These are phyloP conservation scores for Populus davidiana DNA, from an alignment of 345 rosid species.

Conservation along the genomic window DNA sequence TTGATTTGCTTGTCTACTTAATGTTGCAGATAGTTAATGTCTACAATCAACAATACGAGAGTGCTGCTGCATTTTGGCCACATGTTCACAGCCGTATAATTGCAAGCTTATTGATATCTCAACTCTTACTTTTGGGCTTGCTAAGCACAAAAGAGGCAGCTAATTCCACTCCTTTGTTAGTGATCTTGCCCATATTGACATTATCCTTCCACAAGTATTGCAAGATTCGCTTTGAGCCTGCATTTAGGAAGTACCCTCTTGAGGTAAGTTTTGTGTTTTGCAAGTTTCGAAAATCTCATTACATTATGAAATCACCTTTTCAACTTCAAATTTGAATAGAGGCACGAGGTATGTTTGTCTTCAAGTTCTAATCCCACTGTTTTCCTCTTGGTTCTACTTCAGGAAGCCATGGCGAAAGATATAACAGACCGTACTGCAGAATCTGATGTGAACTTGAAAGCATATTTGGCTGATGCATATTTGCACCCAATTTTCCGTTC, in stretches of 20 bases:
- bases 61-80: slow-evolving; percentile 98
- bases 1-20: background rate
- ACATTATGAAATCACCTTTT: background rate
- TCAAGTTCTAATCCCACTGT: background rate
- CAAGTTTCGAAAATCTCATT: background rate
- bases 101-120: slow-evolving; percentile 84
- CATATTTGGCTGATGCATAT: slow-evolving; percentile 85
- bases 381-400: slow-evolving; percentile 19
- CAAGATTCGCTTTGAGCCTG: slow-evolving; percentile 90
- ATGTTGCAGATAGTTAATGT: slow-evolving; percentile 76
- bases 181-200: slow-evolving; percentile 73
- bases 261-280: slow-evolving; percentile 49
- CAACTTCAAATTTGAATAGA: background rate
- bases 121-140: slow-evolving; percentile 77
- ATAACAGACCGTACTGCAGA: slow-evolving; percentile 51
- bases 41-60: slow-evolving; percentile 86
- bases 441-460: slow-evolving; percentile 53
- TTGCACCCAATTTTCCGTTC: slow-evolving; percentile 86
- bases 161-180: slow-evolving; percentile 80
- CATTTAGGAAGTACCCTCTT: slow-evolving; percentile 80
- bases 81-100: slow-evolving; percentile 84
- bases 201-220: slow-evolving; percentile 83
- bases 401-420: slow-evolving; percentile 97
- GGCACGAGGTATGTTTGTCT: background rate
- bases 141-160: slow-evolving; percentile 89